Percentiles rank a stretch among this genome's conserved stretches.
Evolutionary conservation across 75 land plant genomes (phyloP).

Genomic region (Cunninghamia lanceolata): DNA sequence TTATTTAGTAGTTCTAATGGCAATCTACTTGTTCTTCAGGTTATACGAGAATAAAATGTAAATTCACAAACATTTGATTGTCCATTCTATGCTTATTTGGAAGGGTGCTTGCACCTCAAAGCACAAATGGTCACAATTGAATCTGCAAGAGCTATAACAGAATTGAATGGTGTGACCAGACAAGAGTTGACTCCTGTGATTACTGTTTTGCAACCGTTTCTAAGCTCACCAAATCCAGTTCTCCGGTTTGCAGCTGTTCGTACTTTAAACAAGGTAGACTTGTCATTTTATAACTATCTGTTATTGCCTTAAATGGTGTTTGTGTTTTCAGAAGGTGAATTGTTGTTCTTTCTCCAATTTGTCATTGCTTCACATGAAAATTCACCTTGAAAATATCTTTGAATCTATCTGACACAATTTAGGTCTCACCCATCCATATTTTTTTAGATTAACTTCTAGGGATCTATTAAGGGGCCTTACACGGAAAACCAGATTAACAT

Average conservation of each 20-base stretch:
- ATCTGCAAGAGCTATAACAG: constrained; percentile 94
- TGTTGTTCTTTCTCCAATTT: background rate
- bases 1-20: background rate
- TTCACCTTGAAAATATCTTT: background rate
- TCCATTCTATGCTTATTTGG: constrained; percentile 91
- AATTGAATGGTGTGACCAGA: constrained; percentile 80
- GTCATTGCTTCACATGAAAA: background rate
- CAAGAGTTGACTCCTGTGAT: constrained; percentile 94
- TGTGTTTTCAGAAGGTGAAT: background rate
- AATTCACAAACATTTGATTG: constrained; percentile 84
- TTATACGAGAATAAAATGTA: constrained; percentile 69
- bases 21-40: constrained; percentile 32
- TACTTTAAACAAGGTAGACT: constrained; percentile 90
- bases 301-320: background rate
- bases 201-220: constrained; percentile 86
- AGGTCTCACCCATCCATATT: background rate
- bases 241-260: constrained; percentile 97
- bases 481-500: too few species aligned
- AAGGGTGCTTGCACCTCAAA: constrained; percentile 87
- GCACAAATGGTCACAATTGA: constrained; percentile 96
- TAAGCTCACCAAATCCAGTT: constrained; percentile 96
- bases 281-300: background rate
- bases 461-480: too few species aligned
- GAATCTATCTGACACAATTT: background rate
- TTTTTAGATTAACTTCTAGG: too few species aligned